These are phyloP conservation scores for Schoenoplectus triqueter DNA, from an alignment of 202 grass and related monocot species.

Conservation along the genomic window DNA sequence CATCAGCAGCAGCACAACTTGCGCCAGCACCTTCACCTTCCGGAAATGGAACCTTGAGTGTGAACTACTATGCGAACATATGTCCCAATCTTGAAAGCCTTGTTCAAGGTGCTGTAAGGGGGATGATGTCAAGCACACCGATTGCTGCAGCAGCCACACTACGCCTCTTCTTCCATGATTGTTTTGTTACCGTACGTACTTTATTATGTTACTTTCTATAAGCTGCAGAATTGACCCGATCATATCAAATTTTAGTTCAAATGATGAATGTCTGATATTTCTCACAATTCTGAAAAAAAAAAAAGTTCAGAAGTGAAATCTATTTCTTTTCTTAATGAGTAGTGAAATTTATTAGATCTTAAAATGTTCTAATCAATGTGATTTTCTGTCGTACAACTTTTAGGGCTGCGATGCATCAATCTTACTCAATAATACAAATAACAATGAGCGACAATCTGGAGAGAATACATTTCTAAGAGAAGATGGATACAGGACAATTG, in stretches of 20 bases:
- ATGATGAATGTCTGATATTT: background rate
- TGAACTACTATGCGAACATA: slow-evolving; percentile 32
- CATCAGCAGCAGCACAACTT: background rate
- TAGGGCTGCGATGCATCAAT: slow-evolving; percentile 74
- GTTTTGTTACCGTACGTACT: slow-evolving; percentile 12
- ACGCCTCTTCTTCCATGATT: slow-evolving; percentile 43
- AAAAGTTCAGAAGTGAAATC: too few relatives aligned
- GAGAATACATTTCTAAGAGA: slow-evolving; percentile 59
- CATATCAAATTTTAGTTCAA: background rate
- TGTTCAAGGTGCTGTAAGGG: slow-evolving; percentile 31
- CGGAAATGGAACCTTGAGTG: slow-evolving; percentile 1
- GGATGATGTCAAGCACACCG: background rate
- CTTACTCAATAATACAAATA: slow-evolving; percentile 44
- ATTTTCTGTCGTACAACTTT: background rate
- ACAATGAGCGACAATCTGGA: slow-evolving; percentile 57
- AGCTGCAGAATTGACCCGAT: background rate
- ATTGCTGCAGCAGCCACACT: slow-evolving; percentile 21
- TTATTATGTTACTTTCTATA: background rate
- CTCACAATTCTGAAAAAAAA: too few relatives aligned
- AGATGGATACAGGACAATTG: slow-evolving; percentile 64
- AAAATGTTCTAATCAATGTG: too few relatives aligned
- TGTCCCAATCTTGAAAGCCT: slow-evolving; percentile 47
- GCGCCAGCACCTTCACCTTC: background rate
- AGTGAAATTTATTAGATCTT: too few relatives aligned
- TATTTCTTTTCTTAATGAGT: too few relatives aligned